Base-by-base conservation (phyloP, 2,329 filamentous ascomycete species). In the Calonectria fujianensis region DNA sequence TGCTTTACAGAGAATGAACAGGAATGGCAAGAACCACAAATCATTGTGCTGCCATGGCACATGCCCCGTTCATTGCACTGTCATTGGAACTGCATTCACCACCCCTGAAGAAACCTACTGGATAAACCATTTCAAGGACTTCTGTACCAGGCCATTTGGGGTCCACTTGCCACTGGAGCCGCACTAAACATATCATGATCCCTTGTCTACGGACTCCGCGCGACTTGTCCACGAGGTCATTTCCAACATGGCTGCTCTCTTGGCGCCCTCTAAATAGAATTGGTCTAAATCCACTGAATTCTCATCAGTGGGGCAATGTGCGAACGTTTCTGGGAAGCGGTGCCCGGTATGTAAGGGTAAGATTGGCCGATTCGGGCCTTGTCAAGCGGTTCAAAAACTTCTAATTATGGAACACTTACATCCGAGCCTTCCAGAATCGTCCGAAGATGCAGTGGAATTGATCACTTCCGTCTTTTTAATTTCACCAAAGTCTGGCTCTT, bases 211-310 rank as follows among this genome's bases (percentile, higher is more conserved):
- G 27, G 35, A 20, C 11, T 41, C 57, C 24, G 57, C 27, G 35
- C 13, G 57, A 18, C n/a, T 63, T 18, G n/a, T 20, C 24, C 13
- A 29, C n/a, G 24, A 14, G 13, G 24, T 39, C 14, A 20, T 45
- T 41, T 24, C 27, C 3, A 29, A n/a, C 24, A 31, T 6, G 57
- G 9, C 24, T 16, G 14, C 1, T 20, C 13, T 29, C 57, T 63
- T 63, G 57, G 57, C 57, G 9, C 13, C 31, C 57, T 63, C n/a
- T 41, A 63, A 63, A 63, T 63, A 63, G 35, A 41, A 41, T 63
- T 37, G 7, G 13, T 29, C 13, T 13, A 41, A 29, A 20, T 63
- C 14, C 24, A 24, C 27, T 11, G 24, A 11, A 20, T 13, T 63
- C 29, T 31, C 14, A 41, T 13, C 24, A 41, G 35, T 27, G 57